Base-by-base conservation (phyloP, 176 grass and related monocot genomes). In the Typha latifolia region DNA sequence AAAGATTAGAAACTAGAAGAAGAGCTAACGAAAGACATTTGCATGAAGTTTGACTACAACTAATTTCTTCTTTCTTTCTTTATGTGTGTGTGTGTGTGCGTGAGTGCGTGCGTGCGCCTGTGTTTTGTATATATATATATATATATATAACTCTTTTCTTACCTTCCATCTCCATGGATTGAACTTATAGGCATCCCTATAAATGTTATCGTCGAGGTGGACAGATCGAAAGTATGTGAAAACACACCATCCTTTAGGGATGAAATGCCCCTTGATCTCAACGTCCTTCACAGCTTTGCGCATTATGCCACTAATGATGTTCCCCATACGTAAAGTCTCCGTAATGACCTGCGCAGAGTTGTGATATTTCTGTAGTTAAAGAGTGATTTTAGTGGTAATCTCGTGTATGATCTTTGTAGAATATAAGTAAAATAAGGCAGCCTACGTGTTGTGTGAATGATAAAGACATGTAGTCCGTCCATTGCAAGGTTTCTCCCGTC, bases 141-240 rank as follows among this genome's bases (percentile, higher is more conserved):
- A 2, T 2, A 26, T 1, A 26, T 26, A 26, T 26, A 26, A n/a
- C n/a, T n/a, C n/a, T 26, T 2, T 26, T 56, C 50, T 85, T 78
- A 99, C 94, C 94, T 99, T 90, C 94, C 94, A 99, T 73, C 94
- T 99, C 94, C 94, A 99, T 74, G 94, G 94, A 70, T 90, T 83
- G 81, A 99, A 99, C 70, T 66, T 85, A 86, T 72, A 90, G 49
- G 89, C 69, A 16, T 99, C 94, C 16, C 83, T 64, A 49, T 93
- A 99, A 70, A 81, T 62, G 12, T 47, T 50, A 48, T 81, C 70
- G 14, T 93, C 86, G 6, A 99, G 94, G 78, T 99, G 94, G 72
- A 92, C 87, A 12, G 94, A 93, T 49, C 94, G 73, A 53, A 99
- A 99, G 81, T 99, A 99, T 56, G 82, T 71, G 4, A 99, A 85